Conservation (phyloP, 495 filamentous ascomycete species). For the Aspergillus heteromorphus region DNA sequence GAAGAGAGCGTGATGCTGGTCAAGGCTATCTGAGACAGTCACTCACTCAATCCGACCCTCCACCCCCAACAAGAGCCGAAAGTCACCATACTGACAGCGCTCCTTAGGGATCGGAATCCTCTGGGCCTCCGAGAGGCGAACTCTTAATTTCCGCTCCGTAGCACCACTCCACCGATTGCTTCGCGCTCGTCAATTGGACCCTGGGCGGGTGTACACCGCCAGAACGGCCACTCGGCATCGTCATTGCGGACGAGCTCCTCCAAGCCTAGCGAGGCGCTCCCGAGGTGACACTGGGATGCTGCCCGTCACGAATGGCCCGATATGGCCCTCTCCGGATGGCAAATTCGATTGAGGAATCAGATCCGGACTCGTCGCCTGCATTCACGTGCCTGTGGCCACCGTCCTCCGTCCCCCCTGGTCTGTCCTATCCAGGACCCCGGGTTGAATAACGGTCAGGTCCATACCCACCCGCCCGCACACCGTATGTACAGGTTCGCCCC, state of each 20-base stretch:
- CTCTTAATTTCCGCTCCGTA: neutral
- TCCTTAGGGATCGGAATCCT: neutral
- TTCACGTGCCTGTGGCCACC: neutral
- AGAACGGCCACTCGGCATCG: constrained; percentile 15
- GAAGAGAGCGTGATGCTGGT: neutral
- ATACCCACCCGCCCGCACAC: neutral
- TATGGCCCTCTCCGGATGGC: neutral
- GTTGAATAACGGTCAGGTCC: neutral
- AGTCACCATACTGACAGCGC: neutral
- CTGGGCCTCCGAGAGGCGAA: neutral
- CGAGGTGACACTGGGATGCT: neutral
- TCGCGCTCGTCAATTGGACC: constrained; percentile 15
- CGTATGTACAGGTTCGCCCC: neutral
- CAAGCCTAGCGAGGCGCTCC: neutral
- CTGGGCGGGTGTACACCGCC: constrained; percentile 17
- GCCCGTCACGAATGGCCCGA: neutral
- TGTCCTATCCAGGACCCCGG: neutral
- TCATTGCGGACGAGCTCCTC: constrained; percentile 7
- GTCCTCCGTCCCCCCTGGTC: neutral
- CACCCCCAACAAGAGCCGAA: neutral
- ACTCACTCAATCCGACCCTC: neutral
- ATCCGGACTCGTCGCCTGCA: neutral
- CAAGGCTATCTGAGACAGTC: neutral
- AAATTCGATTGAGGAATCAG: neutral
- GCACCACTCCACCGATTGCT: constrained; percentile 12